Evolutionary conservation across 2,329 filamentous ascomycete species (phyloP).

Genomic region (Fusarium duplospermum): DNA sequence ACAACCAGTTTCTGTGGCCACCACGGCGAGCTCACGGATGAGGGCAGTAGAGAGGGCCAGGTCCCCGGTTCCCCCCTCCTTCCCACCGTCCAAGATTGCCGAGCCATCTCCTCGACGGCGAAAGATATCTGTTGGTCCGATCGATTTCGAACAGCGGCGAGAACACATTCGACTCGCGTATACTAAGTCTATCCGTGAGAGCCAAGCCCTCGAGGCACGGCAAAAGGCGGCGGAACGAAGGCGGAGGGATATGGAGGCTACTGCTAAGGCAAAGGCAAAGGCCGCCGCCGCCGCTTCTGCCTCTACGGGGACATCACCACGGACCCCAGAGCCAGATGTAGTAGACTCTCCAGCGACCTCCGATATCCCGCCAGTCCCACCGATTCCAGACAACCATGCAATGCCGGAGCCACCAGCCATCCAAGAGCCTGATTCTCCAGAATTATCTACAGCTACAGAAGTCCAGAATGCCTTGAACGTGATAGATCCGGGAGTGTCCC

Average conservation of each 20-base stretch:
- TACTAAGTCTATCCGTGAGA: conserved; percentile 83
- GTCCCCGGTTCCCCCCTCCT: conserved; percentile 54
- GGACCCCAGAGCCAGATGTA: conserved; percentile 29
- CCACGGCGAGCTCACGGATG: conserved; percentile 76
- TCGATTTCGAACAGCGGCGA: conserved; percentile 86
- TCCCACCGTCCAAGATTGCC: conserved; percentile 46
- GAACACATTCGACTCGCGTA: conserved; percentile 88
- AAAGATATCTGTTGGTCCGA: conserved; percentile 75
- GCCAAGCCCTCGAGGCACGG: conserved; percentile 69
- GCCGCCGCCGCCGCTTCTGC: conserved; percentile 35
- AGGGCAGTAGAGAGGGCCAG: conserved; percentile 70
- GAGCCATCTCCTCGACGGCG: conserved; percentile 57
- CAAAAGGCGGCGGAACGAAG: conserved; percentile 64
- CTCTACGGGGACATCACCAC: conserved; percentile 27
- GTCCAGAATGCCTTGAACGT: conserved; percentile 29
- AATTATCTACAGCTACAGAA: conserved; percentile 14
- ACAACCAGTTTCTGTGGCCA: conserved; percentile 80
- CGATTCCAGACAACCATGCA: conserved; percentile 30
- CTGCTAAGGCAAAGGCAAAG: conserved; percentile 55
- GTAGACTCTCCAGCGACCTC: conserved; percentile 19
- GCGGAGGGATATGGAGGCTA: conserved; percentile 62
- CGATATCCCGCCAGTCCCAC: conserved; percentile 39
- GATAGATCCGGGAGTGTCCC: conserved; percentile 21
- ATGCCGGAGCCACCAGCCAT: conserved; percentile 1
- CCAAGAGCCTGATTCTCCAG: conserved; percentile 3